phyloP scores from a whole-genome alignment of 805 yeast species.

The Grigorovia jiainica region DNA sequence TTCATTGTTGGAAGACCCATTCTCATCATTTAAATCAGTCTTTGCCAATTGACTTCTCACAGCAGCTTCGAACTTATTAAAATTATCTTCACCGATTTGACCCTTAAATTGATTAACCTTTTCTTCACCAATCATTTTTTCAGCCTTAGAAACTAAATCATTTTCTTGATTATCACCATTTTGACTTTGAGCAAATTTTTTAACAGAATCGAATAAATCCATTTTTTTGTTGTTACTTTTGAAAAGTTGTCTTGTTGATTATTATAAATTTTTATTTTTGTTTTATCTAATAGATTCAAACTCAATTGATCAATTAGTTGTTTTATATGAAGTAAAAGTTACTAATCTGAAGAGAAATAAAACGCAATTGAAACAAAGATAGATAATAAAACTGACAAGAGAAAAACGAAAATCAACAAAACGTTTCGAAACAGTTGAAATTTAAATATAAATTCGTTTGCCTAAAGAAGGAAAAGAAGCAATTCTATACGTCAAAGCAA shows the following conservation, averaged over 20 bases:
- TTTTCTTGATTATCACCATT: constrained; percentile 20
- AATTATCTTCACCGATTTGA: constrained; percentile 27
- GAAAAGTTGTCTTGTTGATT: background rate
- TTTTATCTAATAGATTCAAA: background rate
- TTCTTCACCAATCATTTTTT: constrained; percentile 25
- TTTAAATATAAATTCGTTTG: too few relatives aligned
- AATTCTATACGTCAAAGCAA: too few relatives aligned
- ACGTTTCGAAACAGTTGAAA: too few relatives aligned
- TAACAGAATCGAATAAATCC: constrained; percentile 38
- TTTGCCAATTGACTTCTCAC: constrained; percentile 24
- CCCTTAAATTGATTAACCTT: constrained; percentile 20
- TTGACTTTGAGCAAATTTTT: background rate
- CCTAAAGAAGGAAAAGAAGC: too few relatives aligned
- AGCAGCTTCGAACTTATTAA: constrained; percentile 20
- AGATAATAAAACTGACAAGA: too few relatives aligned
- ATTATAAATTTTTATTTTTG: background rate
- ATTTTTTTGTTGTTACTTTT: constrained; percentile 13
- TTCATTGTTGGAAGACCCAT: constrained; percentile 12
- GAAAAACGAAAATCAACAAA: too few relatives aligned
- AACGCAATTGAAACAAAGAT: too few relatives aligned
- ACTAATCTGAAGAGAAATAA: too few relatives aligned
- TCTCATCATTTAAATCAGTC: constrained; percentile 18
- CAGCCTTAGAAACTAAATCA: constrained; percentile 24
- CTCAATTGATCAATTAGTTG: too few relatives aligned
- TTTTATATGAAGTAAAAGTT: too few relatives aligned